Conservation (phyloP, 306 rosid species). For the Fragaria iinumae region DNA sequence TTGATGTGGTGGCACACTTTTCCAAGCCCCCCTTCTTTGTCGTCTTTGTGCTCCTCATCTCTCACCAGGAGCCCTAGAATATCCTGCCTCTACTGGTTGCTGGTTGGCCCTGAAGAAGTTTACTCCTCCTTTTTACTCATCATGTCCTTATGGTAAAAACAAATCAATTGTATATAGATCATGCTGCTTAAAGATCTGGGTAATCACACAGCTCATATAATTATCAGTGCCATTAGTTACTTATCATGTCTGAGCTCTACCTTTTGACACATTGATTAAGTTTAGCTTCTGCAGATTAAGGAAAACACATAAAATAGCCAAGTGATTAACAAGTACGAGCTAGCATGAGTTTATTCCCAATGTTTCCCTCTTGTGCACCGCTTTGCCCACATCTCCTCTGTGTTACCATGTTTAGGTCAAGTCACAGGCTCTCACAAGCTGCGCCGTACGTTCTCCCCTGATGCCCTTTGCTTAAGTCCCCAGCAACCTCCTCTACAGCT, state of each 20-base stretch:
- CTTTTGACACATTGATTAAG: neutral
- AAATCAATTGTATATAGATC: neutral
- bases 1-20: constrained; percentile 30
- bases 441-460: constrained; percentile 28
- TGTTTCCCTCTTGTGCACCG: constrained; percentile 44
- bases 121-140: constrained; percentile 9
- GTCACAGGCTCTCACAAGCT: constrained; percentile 37
- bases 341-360: constrained; percentile 35
- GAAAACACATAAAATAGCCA: neutral
- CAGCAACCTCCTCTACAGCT: neutral
- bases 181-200: constrained; percentile 27
- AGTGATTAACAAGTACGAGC: constrained; percentile 30
- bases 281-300: neutral
- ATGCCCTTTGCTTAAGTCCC: constrained; percentile 23
- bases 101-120: constrained; percentile 55
- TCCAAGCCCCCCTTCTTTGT: constrained; percentile 24
- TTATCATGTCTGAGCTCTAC: neutral
- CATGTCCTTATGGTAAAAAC: constrained; percentile 23
- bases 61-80: constrained; percentile 32
- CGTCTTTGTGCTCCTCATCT: constrained; percentile 22
- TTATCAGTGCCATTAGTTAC: constrained; percentile 5
- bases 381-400: constrained; percentile 19
- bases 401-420: constrained; percentile 46
- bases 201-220: constrained; percentile 37
- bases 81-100: constrained; percentile 25